phyloP scores from a whole-genome alignment of 805 yeast species.

The Groenewaldozyma salmanticensis region DNA sequence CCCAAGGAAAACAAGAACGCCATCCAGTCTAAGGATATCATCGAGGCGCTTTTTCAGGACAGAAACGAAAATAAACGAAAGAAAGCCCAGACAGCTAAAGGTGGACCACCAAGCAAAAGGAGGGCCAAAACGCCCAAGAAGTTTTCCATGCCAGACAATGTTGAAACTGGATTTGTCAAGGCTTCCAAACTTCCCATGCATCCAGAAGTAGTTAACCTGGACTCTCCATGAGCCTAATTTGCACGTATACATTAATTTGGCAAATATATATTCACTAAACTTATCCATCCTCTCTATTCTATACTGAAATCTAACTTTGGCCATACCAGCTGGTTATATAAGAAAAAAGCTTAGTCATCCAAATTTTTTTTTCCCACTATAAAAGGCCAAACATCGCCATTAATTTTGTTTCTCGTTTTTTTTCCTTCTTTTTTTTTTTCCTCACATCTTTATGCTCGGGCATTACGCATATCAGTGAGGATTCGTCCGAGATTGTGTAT shows the following conservation, averaged over 20 bases:
- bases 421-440: slow-evolving; percentile 5
- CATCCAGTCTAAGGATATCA: slow-evolving; percentile 2
- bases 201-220: too few relatives aligned
- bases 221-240: too few relatives aligned
- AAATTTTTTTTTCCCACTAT: too few relatives aligned
- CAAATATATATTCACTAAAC: too few relatives aligned
- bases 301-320: too few relatives aligned
- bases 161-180: slow-evolving; percentile 12
- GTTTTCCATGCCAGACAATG: slow-evolving; percentile 16
- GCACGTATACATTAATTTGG: too few relatives aligned
- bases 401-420: background rate
- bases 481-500: slow-evolving; percentile 99
- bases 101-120: background rate
- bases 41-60: background rate
- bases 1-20: slow-evolving; percentile 56
- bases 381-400: too few relatives aligned
- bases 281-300: too few relatives aligned
- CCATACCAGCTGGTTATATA: too few relatives aligned
- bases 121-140: slow-evolving; percentile 3
- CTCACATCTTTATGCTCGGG: slow-evolving; percentile 97
- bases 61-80: background rate
- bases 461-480: slow-evolving; percentile 99
- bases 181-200: slow-evolving; percentile 10
- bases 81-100: background rate
- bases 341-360: too few relatives aligned